Evolutionary conservation across 2,329 filamentous ascomycete genomes (phyloP), one percentile per base, ranked within the genome.

Genomic region (Zymoseptoria crescenta): DNA sequence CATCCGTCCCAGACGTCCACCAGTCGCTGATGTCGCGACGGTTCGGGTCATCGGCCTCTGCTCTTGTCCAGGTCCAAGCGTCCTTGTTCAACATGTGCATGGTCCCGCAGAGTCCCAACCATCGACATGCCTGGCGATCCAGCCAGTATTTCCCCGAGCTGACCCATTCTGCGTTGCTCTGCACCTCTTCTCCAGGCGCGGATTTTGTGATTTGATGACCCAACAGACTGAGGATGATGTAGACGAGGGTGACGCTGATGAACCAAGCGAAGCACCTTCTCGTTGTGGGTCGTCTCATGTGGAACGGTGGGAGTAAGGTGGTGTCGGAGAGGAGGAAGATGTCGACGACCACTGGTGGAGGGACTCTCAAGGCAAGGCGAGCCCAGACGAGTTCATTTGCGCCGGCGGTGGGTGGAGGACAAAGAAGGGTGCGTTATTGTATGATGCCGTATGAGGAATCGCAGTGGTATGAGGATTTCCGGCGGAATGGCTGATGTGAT

Each of bases 61-160:
- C 60, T 24, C 61, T 60, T 28, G 65, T 60, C 67, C 69, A 68
- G 52, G 73, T 75, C 80, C 81, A 83, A 27, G 71, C 68, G 28
- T 72, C 67, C 52, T 73, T 73, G 52, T 77, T 82, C 56, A 82
- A 80, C 64, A 92, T 76, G 70, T 95, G 89, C 55, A 87, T 79
- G n/a, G 89, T 72, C 24, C 90, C 91, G 70, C 91, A 96, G 28
- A 95, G 73, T 35, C 88, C 82, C 49, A 96, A 75, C 87, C 87
- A 95, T 52, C 84, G 83, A 72, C 91, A 96, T 7, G 84, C 78
- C 69, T 90, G 90, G 30, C 88, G 81, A 72, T 92, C 88, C 60
- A 87, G 73, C 82, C 87, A 92, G 68, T 86, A 86, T 45, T 84
- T 84, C 13, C 87, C 89, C 19, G 82, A 87, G 52, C 83, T 79